Evolutionary conservation across 345 rosid species (phyloP).

Genomic region (Linum tenue): DNA sequence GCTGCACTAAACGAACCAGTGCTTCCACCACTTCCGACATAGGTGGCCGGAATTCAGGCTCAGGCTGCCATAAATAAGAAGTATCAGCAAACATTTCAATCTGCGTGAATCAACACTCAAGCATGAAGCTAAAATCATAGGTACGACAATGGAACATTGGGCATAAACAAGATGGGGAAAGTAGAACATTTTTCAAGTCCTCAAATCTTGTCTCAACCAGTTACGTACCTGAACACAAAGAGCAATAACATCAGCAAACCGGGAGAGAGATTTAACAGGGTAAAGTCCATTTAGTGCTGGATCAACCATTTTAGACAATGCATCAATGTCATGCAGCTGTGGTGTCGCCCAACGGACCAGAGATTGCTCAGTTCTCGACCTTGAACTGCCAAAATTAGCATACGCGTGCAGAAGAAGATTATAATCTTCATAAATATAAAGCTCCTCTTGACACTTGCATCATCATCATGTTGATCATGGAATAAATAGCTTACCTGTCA

Average conservation of each 20-base stretch:
- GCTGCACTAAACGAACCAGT: slow-evolving; percentile 83
- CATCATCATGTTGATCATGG: not conserved
- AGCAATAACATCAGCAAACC: slow-evolving; percentile 97
- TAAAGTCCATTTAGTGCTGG: slow-evolving; percentile 91
- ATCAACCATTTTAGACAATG: slow-evolving; percentile 95
- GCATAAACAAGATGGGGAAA: too few species aligned
- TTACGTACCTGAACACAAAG: slow-evolving; percentile 86
- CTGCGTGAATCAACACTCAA: too few species aligned
- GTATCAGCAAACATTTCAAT: slow-evolving; percentile 1
- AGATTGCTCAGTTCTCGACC: slow-evolving; percentile 84
- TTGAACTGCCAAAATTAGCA: slow-evolving; percentile 43
- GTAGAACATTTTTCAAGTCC: not conserved
- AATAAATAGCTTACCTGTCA: slow-evolving; percentile 49
- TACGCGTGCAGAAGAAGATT: not conserved
- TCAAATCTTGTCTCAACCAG: not conserved
- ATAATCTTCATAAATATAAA: not conserved
- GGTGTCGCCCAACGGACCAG: slow-evolving; percentile 99
- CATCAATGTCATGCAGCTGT: slow-evolving; percentile 97
- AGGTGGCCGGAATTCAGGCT: slow-evolving; percentile 97
- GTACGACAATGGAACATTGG: too few species aligned
- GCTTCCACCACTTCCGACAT: slow-evolving; percentile 99
- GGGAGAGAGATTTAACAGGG: slow-evolving; percentile 94
- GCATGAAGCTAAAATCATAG: too few species aligned
- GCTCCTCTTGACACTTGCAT: not conserved
- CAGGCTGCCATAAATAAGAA: slow-evolving; percentile 50